These are phyloP conservation scores for Verticillium albo-atrum DNA, from an alignment of 2,329 filamentous ascomycete genomes.

Conservation along the genomic window DNA sequence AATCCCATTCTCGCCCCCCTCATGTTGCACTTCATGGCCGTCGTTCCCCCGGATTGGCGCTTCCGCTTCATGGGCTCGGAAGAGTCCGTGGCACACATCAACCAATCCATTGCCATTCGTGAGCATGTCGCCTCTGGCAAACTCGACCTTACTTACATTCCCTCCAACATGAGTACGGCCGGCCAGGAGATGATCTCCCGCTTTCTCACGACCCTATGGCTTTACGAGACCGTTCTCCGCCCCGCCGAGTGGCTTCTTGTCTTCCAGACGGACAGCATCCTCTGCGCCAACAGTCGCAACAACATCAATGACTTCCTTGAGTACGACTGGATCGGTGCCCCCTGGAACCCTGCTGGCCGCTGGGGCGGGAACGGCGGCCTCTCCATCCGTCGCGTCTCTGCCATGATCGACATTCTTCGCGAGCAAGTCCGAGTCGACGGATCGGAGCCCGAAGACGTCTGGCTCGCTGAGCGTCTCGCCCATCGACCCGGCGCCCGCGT, in stretches of 20 bases:
- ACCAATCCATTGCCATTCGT: conserved; percentile 40
- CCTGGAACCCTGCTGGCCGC: conserved; percentile 35
- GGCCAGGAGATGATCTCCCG: conserved; percentile 48
- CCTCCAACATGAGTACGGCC: conserved; percentile 44
- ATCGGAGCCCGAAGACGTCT: conserved; percentile 51
- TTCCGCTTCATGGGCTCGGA: conserved; percentile 51
- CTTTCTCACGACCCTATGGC: conserved; percentile 46
- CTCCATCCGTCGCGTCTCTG: conserved; percentile 46
- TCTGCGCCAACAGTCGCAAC: conserved; percentile 46
- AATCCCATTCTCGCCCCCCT: conserved; percentile 46
- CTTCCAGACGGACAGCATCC: conserved; percentile 51
- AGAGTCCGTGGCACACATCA: conserved; percentile 39
- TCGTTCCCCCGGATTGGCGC: conserved; percentile 50
- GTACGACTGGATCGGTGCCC: conserved; percentile 51
- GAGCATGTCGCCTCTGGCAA: conserved; percentile 37
- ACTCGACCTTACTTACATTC: conserved; percentile 47
- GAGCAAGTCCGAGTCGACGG: conserved; percentile 38
- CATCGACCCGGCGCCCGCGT: conserved; percentile 41
- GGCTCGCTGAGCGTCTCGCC: conserved; percentile 49
- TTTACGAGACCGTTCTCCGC: conserved; percentile 44
- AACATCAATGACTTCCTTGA: conserved; percentile 45
- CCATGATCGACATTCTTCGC: conserved; percentile 46
- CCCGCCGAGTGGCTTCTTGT: conserved; percentile 50
- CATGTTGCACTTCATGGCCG: conserved; percentile 51
- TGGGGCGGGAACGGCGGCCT: conserved; percentile 50